Base-by-base conservation (phyloP, 306 rosid genomes). In the Ceratonia siliqua region DNA sequence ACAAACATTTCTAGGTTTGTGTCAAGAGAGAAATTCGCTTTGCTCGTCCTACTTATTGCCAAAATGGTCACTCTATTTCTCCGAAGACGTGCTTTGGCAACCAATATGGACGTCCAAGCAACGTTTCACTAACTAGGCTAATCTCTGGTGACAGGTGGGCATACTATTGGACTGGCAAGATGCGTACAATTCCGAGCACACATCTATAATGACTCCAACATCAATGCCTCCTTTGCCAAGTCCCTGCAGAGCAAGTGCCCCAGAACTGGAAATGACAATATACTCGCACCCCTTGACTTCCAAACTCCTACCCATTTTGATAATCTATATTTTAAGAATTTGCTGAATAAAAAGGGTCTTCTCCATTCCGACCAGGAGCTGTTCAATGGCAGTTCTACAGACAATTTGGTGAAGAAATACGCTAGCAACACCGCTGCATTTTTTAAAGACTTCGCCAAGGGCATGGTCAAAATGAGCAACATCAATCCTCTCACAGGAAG, bases 341-440 rank as follows among this genome's bases (percentile, higher is more conserved):
- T 89, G 82, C 4, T 74, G 58, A 5, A 11, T 0, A 70, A 64
- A 28, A 85, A 75, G 72, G 89, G 46, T 30, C 91, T 83, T 65
- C 87, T 89, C 43, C 94, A 89, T 70, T 89, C 89, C 8, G 88
- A 89, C 62, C 91, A 87, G 62, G 84, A 82, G 67, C 76, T 87
- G 64, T 85, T 73, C 75, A 85, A 79, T 45, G 87, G 83, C 8
- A 50, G 75, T 18, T 77, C 81, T 10, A 57, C 88, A 0, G 85
- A 84, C 56, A 50, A 62, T 17, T 73, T 85, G 43, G 92, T 90
- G 17, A 17, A 15, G 36, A 70, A 53, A 55, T 85, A 85, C 1
- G 89, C 96, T 17, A 30, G 52, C 3, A 0, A 82, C 52, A 6
- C 5, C 2, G 22, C 8, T 0, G 33, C 55, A 13, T 89, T 86